Evolutionary conservation across 345 rosid species (phyloP), one percentile per base, ranked within the genome.

Genomic region (Corchorus capsularis): DNA sequence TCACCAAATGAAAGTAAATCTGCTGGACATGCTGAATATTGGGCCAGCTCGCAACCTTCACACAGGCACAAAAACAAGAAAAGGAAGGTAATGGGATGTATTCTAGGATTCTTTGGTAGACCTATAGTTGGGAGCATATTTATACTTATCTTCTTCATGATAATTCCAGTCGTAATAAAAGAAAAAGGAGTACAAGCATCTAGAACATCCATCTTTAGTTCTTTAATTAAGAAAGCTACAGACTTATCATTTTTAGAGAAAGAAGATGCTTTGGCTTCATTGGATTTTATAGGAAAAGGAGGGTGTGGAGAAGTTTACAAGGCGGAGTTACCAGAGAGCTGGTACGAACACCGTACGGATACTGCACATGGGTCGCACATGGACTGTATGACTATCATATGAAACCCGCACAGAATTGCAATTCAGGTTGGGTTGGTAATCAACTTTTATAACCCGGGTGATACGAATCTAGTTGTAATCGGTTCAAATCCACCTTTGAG

Each of bases 251-350:
- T 95, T 89, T 78, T 95, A 76, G 96, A 89, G 76, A 87, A 91
- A 84, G 98, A 92, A 11, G 96, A 84, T 4, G 85, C 84, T 1
- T 41, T 95, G 35, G 76, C 86, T 16, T 77, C 85, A 8, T 74
- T 90, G 53, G 88, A 85, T 49, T 17, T 88, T 72, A 90, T 95
- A 6, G 99, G 98, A 68, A 79, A n/a, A 75, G 99, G 99, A 54
- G 98, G 96, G 3, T 93, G 98, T 52, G 99, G 98, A 78, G 91
- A 90, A 81, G 98, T 95, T 50, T 95, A 82, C 80, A 95, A 79
- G 82, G 89, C 97, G 5, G 90, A 85, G 81, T 79, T 95, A 68
- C 97, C 94, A 0, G 90, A 85, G 60, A 90, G 96, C 76, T 27
- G 27, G 27, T 27, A 27, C 27, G 27, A 1, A 27, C 27, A 27